These are phyloP conservation scores for Xerocomus spinulosus DNA, from an alignment of 768 basidiomycete species.

Conservation along the genomic window DNA sequence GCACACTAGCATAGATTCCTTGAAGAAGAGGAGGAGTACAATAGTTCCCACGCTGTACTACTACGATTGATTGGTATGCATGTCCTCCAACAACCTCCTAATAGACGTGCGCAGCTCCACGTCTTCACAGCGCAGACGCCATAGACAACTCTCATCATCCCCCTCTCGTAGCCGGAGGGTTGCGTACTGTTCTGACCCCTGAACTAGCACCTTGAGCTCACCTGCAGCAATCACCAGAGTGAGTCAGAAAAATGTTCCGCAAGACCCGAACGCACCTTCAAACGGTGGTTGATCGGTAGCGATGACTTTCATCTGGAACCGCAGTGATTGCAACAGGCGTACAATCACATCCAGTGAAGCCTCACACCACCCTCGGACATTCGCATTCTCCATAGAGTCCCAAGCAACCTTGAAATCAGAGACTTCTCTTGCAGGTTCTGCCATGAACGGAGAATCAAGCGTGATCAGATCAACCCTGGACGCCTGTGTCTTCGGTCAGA, in stretches of 20 bases:
- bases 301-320: slow-evolving; percentile 45
- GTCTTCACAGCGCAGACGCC: slow-evolving; percentile 60
- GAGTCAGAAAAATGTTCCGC: neutral
- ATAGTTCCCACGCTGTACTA: slow-evolving; percentile 4
- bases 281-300: slow-evolving; percentile 55
- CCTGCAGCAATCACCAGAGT: slow-evolving; percentile 36
- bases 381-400: slow-evolving; percentile 44
- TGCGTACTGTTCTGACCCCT: slow-evolving; percentile 28
- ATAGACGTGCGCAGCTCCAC: slow-evolving; percentile 39
- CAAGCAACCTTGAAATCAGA: slow-evolving; percentile 55
- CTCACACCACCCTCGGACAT: slow-evolving; percentile 68
- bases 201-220: slow-evolving; percentile 58
- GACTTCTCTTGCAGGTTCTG: slow-evolving; percentile 36
- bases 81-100: slow-evolving; percentile 37
- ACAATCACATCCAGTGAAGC: slow-evolving; percentile 50
- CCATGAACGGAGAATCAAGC: slow-evolving; percentile 66
- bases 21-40: too few species aligned
- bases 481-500: slow-evolving; percentile 27
- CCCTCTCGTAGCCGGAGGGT: slow-evolving; percentile 55
- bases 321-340: slow-evolving; percentile 48
- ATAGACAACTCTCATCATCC: slow-evolving; percentile 68
- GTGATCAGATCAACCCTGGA: slow-evolving; percentile 58
- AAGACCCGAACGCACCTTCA: slow-evolving; percentile 40
- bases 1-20: slow-evolving; percentile 53
- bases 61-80: neutral